Conservation (phyloP, 352 stramenopile species). For the Aphanomyces euteiches region DNA sequence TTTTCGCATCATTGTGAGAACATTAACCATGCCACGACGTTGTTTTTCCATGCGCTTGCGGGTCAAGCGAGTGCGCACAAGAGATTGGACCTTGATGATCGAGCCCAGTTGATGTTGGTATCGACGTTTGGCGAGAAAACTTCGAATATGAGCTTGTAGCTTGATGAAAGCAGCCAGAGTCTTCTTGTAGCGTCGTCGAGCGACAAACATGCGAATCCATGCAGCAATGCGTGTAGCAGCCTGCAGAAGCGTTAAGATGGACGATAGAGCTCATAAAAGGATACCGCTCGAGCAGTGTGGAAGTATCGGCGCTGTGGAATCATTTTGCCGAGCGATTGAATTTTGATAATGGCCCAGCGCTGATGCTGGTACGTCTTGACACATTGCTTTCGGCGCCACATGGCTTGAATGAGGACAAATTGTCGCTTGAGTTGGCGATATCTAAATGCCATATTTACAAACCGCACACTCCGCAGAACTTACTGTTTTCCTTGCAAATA, state of each 20-base stretch:
- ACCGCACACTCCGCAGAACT: slow-evolving; percentile 32
- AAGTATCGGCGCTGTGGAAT: slow-evolving; percentile 52
- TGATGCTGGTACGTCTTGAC: slow-evolving; percentile 52
- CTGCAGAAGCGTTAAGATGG: background rate
- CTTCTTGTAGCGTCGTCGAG: slow-evolving; percentile 55
- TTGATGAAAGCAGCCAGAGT: slow-evolving; percentile 60
- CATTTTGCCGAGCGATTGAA: slow-evolving; percentile 69
- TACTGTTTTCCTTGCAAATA: slow-evolving; percentile 58
- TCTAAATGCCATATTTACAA: background rate
- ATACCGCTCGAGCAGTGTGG: slow-evolving; percentile 42
- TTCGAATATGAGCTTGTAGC: slow-evolving; percentile 63
- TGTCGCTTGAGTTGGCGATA: slow-evolving; percentile 36
- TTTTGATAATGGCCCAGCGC: slow-evolving; percentile 53
- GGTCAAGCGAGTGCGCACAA: slow-evolving; percentile 63
- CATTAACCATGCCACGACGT: slow-evolving; percentile 61
- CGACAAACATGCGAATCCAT: slow-evolving; percentile 65
- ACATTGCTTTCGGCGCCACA: slow-evolving; percentile 71
- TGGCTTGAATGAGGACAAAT: slow-evolving; percentile 68
- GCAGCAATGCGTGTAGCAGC: slow-evolving; percentile 64
- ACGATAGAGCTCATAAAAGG: background rate
- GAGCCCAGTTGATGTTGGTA: slow-evolving; percentile 45
- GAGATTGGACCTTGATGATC: slow-evolving; percentile 73
- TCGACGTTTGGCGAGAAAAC: slow-evolving; percentile 53
- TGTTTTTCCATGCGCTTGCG: slow-evolving; percentile 46
- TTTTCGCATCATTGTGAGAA: slow-evolving; percentile 65